phyloP scores from a whole-genome alignment of 495 filamentous ascomycete species.

The Penicillium simplicissimum region DNA sequence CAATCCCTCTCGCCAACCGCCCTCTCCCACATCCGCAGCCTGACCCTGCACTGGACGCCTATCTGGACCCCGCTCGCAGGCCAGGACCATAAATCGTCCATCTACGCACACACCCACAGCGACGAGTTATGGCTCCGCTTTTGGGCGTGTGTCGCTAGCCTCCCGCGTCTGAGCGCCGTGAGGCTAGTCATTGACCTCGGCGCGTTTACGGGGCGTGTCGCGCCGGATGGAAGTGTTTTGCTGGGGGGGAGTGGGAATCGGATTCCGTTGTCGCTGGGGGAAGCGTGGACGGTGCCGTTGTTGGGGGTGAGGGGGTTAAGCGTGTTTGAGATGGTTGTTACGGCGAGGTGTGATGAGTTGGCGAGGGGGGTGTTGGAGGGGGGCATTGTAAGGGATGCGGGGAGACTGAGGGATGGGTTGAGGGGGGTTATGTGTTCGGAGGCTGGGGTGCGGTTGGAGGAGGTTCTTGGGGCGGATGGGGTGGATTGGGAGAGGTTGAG shows the following conservation, averaged over 20 bases:
- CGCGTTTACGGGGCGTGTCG: constrained; percentile 27
- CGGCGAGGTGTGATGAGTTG: constrained; percentile 36
- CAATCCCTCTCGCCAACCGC: constrained; percentile 17
- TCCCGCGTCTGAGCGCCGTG: constrained; percentile 27
- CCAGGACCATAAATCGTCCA: constrained; percentile 34
- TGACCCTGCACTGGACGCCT: constrained; percentile 43
- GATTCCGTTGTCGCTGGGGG: constrained; percentile 28
- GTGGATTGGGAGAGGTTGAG: constrained; percentile 10
- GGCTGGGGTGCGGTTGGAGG: not conserved
- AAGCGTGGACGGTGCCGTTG: constrained; percentile 39
- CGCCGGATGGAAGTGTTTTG: constrained; percentile 10
- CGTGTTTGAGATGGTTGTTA: constrained; percentile 42
- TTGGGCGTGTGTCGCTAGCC: constrained; percentile 30
- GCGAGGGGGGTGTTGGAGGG: constrained; percentile 34
- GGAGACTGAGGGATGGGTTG: constrained; percentile 32
- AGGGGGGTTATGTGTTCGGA: constrained; percentile 30
- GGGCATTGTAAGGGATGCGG: constrained; percentile 32
- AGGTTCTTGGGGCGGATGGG: not conserved
- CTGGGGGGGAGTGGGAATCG: constrained; percentile 23
- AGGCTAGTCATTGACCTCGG: constrained; percentile 39
- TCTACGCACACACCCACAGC: constrained; percentile 46
- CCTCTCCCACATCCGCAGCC: constrained; percentile 21
- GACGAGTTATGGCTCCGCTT: constrained; percentile 40
- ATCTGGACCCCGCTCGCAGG: constrained; percentile 41
- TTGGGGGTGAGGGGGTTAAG: constrained; percentile 34